A percentile compares a stretch with the other conserved stretches of the same genome.
phyloP scores from a whole-genome alignment of 345 rosid species.

The Moricandia arvensis region DNA sequence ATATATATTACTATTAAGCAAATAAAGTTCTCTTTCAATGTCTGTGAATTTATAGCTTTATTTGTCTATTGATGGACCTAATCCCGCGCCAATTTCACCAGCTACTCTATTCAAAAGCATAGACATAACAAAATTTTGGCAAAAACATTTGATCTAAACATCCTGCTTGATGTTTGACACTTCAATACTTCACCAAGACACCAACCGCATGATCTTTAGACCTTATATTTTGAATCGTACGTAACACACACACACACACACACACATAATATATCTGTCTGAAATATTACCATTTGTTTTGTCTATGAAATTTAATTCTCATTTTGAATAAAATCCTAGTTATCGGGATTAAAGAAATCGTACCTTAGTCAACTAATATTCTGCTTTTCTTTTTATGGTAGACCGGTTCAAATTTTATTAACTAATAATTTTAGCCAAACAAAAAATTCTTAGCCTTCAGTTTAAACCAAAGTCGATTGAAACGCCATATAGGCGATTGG shows the following conservation, averaged over 20 bases:
- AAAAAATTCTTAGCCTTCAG: background rate
- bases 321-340: background rate
- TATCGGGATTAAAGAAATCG: background rate
- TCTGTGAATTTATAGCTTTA: background rate
- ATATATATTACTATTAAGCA: background rate
- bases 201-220: background rate
- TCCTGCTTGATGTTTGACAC: background rate
- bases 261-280: too few species aligned
- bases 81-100: background rate
- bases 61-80: background rate
- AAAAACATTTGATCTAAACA: background rate
- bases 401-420: too few species aligned
- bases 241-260: too few species aligned
- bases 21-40: background rate
- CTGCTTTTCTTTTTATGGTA: background rate
- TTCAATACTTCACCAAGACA: slow-evolving; percentile 1
- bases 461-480: background rate
- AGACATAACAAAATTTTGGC: background rate
- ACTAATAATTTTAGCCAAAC: background rate
- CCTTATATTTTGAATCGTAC: too few species aligned
- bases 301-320: background rate
- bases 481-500: background rate
- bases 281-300: background rate
- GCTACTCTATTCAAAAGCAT: background rate
- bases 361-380: background rate